phyloP scores from a whole-genome alignment of 2,329 filamentous ascomycete species.

The Penicillium capsulatum region DNA sequence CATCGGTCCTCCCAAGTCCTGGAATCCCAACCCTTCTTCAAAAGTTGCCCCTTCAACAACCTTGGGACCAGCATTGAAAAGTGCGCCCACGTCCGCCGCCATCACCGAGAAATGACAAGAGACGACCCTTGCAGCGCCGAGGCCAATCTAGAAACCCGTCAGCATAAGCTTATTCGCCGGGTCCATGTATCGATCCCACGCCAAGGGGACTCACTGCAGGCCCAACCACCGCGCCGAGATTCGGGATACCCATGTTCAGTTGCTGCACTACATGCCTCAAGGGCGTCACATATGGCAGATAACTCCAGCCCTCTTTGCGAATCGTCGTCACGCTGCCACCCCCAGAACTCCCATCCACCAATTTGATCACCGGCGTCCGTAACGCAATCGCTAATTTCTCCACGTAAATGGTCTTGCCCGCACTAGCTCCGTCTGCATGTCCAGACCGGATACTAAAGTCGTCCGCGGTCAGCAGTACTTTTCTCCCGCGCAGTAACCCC shows the following conservation, averaged over 20 bases:
- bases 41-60: constrained; percentile 62
- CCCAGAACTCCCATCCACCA: constrained; percentile 61
- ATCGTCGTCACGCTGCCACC: constrained; percentile 61
- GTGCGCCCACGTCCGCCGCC: constrained; percentile 57
- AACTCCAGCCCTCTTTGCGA: constrained; percentile 52
- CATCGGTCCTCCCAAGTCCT: constrained; percentile 56
- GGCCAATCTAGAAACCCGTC: constrained; percentile 46
- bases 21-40: constrained; percentile 58
- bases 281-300: constrained; percentile 55
- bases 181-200: too few relatives aligned
- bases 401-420: constrained; percentile 57
- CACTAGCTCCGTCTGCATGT: constrained; percentile 59
- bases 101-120: constrained; percentile 63
- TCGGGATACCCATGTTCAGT: constrained; percentile 61
- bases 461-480: constrained; percentile 59
- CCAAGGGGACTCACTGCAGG: constrained; percentile 47
- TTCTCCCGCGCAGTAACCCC: constrained; percentile 51
- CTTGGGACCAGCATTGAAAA: constrained; percentile 62
- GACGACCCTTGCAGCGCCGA: constrained; percentile 59
- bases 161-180: too few relatives aligned
- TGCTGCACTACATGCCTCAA: constrained; percentile 55
- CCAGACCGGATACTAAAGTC: constrained; percentile 61
- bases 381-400: constrained; percentile 58
- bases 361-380: constrained; percentile 58
- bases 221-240: constrained; percentile 59